Conservation (phyloP, 2,329 filamentous ascomycete genomes). For the Ploettnerulaceae sp. region DNA sequence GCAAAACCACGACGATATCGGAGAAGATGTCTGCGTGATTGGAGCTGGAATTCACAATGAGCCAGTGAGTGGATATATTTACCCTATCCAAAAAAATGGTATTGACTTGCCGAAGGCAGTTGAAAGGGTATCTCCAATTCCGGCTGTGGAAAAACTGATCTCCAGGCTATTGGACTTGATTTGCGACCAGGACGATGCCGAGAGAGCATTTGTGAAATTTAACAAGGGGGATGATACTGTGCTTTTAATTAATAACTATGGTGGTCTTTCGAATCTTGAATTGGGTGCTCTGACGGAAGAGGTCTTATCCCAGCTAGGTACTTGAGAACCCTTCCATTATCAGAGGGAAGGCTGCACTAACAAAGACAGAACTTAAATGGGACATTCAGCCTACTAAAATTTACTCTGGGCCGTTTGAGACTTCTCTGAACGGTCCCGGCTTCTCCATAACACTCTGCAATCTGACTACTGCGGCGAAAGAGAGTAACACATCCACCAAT, state of each 20-base stretch:
- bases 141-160: constrained; percentile 44
- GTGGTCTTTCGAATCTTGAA: constrained; percentile 54
- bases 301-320: constrained; percentile 36
- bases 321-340: too few species aligned
- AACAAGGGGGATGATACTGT: constrained; percentile 42
- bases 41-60: constrained; percentile 66
- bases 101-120: constrained; percentile 28
- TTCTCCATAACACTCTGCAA: constrained; percentile 53
- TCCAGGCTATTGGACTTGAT: constrained; percentile 43
- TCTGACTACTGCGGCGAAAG: constrained; percentile 36
- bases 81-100: neutral
- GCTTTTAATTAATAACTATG: constrained; percentile 55
- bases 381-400: constrained; percentile 44
- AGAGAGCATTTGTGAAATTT: constrained; percentile 46
- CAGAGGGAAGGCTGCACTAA: neutral
- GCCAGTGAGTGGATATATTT: constrained; percentile 42
- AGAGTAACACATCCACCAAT: constrained; percentile 21
- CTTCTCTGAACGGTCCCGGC: constrained; percentile 50
- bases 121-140: constrained; percentile 45
- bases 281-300: constrained; percentile 47
- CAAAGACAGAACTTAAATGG: constrained; percentile 40
- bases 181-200: constrained; percentile 42
- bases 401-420: constrained; percentile 46
- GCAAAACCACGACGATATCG: constrained; percentile 45
- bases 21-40: constrained; percentile 51